Conservation (phyloP, 495 filamentous ascomycete species). For the Talaromyces nanjingensis region DNA sequence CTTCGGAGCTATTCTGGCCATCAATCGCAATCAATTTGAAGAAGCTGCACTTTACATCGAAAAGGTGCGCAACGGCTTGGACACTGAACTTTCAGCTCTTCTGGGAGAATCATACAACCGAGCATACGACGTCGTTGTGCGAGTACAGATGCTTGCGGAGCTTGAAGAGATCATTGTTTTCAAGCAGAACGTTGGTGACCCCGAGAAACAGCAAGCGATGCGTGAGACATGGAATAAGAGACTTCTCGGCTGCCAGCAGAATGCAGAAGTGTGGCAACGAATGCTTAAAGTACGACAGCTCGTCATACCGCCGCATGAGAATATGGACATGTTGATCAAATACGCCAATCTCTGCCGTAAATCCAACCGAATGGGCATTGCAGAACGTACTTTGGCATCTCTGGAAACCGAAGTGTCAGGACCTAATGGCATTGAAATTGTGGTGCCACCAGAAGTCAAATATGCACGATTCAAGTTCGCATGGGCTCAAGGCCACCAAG, state of each 20-base stretch:
- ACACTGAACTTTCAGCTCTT: constrained; percentile 89
- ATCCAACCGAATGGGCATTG: constrained; percentile 88
- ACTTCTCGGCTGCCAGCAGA: constrained; percentile 89
- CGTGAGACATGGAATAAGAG: constrained; percentile 91
- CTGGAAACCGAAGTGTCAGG: constrained; percentile 59
- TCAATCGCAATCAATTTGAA: constrained; percentile 92
- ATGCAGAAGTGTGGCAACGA: constrained; percentile 96
- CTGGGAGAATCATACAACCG: constrained; percentile 95
- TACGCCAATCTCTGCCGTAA: constrained; percentile 97
- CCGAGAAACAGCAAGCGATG: constrained; percentile 82
- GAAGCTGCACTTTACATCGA: constrained; percentile 80
- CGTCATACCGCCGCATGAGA: constrained; percentile 83
- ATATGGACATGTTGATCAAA: constrained; percentile 98
- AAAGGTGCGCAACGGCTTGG: constrained; percentile 85
- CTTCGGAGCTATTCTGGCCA: constrained; percentile 88
- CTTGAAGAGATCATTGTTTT: constrained; percentile 97
- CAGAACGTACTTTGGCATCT: constrained; percentile 87
- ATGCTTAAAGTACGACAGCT: constrained; percentile 94
- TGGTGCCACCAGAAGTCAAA: constrained; percentile 67
- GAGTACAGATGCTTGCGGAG: constrained; percentile 97
- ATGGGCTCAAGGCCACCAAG: constrained; percentile 71
- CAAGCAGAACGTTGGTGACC: constrained; percentile 75
- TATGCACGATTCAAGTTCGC: constrained; percentile 93
- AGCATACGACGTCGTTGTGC: constrained; percentile 90
- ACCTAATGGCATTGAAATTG: constrained; percentile 40